Base-by-base conservation (phyloP, 2,329 filamentous ascomycete genomes). In the Claviceps maximensis region DNA sequence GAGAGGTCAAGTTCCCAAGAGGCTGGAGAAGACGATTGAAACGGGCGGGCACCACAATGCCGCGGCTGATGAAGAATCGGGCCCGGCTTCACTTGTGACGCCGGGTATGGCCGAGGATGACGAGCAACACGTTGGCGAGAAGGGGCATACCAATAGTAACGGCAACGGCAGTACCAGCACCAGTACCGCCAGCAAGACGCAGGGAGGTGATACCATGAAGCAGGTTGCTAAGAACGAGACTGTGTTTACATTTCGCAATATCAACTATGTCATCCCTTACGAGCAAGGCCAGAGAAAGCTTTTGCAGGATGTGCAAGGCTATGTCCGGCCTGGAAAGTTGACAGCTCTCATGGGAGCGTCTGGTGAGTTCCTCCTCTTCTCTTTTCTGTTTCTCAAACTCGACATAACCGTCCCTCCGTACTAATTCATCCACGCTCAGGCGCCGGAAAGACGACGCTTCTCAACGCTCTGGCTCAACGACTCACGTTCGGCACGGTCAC, bases 311-410 rank as follows among this genome's bases (percentile, higher is more conserved):
- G 83, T 91, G 1, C 83, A 90, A 60, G 87, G 87, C n/a, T 91
- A 84, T 74, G 86, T 93, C 45, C 86, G 87, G 56, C 87, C 88
- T 1, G 87, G 87, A 33, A 89, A 85, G 51, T 69, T 90, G 49
- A 90, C 86, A 10, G 87, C 86, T 9, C 74, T 90, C 0, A 91
- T 91, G 87, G 84, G 74, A 38, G 72, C 74, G 23, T 75, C 73
- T 44, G 72, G 69, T 63, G 65, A n/a, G 53, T 48, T 10, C 23
- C n/a, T 23, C 13, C 15, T 3, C 38, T 44, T 33, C 10, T 42
- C 44, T 31, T n/a, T 29, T 8, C 3, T 38, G 29, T 33, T 33
- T 33, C 10, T 33, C 13, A 45, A 4, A 29, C 8, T 8, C n/a
- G n/a, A 29, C 27, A 29, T 29, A 29, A n/a, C 27, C 27, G 8